Percentiles rank a stretch among this genome's conserved stretches.
Evolutionary conservation across 177 flowering plant species (phyloP).

Genomic region (Telopea speciosissima): DNA sequence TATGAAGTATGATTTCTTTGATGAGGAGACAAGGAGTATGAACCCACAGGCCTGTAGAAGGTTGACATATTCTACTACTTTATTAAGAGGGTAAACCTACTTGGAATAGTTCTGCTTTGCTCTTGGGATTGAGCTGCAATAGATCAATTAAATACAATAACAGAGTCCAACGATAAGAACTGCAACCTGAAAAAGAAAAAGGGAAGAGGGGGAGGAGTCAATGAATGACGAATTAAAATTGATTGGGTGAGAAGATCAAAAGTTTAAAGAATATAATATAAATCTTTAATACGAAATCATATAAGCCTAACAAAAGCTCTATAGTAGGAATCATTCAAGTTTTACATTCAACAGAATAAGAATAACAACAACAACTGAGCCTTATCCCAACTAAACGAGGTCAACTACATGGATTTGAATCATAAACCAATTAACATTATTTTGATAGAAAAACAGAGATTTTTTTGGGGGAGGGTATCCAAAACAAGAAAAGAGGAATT

Average conservation of each 20-base stretch:
- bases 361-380: too few species aligned
- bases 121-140: slow-evolving; percentile 2
- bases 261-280: not conserved
- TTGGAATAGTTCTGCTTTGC: not conserved
- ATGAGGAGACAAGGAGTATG: slow-evolving; percentile 20
- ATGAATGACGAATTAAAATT: not conserved
- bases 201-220: not conserved
- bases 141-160: not conserved
- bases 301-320: not conserved
- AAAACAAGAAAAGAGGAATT: too few species aligned
- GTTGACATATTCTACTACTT: slow-evolving; percentile 28
- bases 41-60: slow-evolving; percentile 24
- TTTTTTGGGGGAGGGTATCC: too few species aligned
- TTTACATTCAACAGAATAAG: too few species aligned
- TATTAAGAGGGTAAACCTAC: slow-evolving; percentile 1
- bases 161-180: not conserved
- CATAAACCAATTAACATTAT: too few species aligned
- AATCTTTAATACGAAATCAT: too few species aligned
- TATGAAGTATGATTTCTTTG: slow-evolving; percentile 20
- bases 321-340: too few species aligned
- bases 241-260: too few species aligned
- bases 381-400: too few species aligned
- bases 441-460: too few species aligned
- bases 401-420: too few species aligned
- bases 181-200: not conserved